A percentile compares a stretch with the other conserved stretches of the same genome.
Evolutionary conservation across 2,329 filamentous ascomycete genomes (phyloP).

Genomic region (Trichoderma sp.): DNA sequence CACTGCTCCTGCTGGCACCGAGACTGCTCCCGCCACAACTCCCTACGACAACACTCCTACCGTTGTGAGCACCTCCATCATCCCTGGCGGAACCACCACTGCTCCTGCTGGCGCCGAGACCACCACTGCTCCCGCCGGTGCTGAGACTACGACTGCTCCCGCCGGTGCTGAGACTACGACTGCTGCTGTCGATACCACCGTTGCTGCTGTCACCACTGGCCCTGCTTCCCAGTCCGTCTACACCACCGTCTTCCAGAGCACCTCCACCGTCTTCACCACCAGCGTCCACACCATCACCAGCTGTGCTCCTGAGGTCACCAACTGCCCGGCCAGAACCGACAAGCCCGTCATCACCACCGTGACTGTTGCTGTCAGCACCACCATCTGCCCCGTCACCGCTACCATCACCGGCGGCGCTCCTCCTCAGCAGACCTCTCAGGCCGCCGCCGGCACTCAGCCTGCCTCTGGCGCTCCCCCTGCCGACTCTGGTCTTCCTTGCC

Average conservation of each 20-base stretch:
- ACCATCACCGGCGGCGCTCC: constrained; percentile 43
- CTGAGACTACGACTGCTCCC: constrained; percentile 10
- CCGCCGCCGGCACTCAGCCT: constrained; percentile 32
- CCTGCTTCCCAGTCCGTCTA: constrained; percentile 28
- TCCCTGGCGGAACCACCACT: constrained; percentile 31
- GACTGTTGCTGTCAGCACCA: constrained; percentile 61
- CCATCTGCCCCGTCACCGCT: constrained; percentile 64
- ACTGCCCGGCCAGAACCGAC: constrained; percentile 55
- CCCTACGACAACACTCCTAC: constrained; percentile 31
- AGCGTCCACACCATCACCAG: constrained; percentile 54
- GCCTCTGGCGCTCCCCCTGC: constrained; percentile 29
- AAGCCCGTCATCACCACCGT: constrained; percentile 55
- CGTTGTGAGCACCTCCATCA: not conserved
- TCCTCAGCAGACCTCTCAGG: constrained; percentile 26
- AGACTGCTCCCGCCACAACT: constrained; percentile 24
- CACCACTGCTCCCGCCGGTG: not conserved
- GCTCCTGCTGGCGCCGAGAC: constrained; percentile 30
- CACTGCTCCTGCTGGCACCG: constrained; percentile 11
- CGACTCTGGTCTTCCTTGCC: constrained; percentile 54
- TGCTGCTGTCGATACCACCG: constrained; percentile 34
- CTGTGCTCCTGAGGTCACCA: constrained; percentile 50
- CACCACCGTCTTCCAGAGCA: constrained; percentile 48
- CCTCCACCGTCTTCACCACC: constrained; percentile 57
- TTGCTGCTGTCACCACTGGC: constrained; percentile 28
- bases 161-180: constrained; percentile 30